A percentile compares a stretch with the other conserved stretches of the same genome.
Conservation (phyloP, 441 rosid species). For the Omphalea diandra region DNA sequence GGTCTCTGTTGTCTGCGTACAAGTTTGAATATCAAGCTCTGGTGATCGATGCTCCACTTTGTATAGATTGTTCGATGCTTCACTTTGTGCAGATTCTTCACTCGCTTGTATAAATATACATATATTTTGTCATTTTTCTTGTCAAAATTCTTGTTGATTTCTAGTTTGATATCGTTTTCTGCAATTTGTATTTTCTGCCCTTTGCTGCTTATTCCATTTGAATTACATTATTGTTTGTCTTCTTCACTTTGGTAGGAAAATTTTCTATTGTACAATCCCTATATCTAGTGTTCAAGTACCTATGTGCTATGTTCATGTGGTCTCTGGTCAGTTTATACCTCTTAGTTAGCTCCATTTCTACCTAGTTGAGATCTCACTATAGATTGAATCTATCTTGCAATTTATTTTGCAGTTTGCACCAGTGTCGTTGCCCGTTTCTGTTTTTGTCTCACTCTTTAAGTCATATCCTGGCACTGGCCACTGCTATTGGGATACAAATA, state of each 20-base stretch:
- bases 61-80: neutral
- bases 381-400: neutral
- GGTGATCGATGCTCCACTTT: conserved; percentile 1
- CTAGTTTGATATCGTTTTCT: neutral
- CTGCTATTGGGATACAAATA: neutral
- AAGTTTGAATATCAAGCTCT: conserved; percentile 7
- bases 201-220: conserved; percentile 1
- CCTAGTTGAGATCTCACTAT: conserved; percentile 12
- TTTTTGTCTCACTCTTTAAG: conserved; percentile 5
- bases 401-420: neutral
- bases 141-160: neutral
- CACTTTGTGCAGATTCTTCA: conserved; percentile 10
- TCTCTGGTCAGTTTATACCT: conserved; percentile 6
- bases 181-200: neutral
- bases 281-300: neutral
- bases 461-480: too few species aligned
- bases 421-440: neutral
- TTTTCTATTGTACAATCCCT: neutral
- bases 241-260: conserved; percentile 8
- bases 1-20: neutral
- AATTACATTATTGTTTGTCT: neutral
- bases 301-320: neutral
- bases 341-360: conserved; percentile 6
- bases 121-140: too few species aligned
- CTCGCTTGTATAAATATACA: too few species aligned